Conservation (phyloP, 371 early-diverging fungal genomes). For the Nosema muscidifuracis region DNA sequence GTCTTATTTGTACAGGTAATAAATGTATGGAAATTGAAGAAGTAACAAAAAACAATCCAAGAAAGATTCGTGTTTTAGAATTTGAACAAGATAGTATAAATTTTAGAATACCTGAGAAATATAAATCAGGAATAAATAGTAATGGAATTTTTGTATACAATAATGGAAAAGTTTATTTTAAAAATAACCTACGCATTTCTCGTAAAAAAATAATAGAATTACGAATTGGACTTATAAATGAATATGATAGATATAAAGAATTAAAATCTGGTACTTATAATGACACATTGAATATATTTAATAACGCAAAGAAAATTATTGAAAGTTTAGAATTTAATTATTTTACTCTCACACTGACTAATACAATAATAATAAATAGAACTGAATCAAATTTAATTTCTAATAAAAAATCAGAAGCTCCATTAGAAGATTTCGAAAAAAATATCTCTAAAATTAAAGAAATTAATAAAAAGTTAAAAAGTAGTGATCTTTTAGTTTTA, state of each 20-base stretch:
- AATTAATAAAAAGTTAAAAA: not conserved
- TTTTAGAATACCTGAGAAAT: not conserved
- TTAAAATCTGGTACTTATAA: not conserved
- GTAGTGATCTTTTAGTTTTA: constrained; percentile 16
- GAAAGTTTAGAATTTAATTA: not conserved
- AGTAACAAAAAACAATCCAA: not conserved
- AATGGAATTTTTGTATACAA: not conserved
- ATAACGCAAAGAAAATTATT: not conserved
- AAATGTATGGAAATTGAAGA: not conserved
- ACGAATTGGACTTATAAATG: not conserved
- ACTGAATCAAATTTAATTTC: not conserved
- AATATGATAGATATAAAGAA: not conserved
- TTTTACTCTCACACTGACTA: not conserved
- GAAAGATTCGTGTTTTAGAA: not conserved
- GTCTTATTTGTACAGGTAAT: not conserved
- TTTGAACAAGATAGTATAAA: not conserved
- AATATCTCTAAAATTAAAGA: not conserved
- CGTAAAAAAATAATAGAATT: not conserved
- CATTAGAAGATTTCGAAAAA: not conserved
- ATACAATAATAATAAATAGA: not conserved
- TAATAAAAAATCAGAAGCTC: not conserved
- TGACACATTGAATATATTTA: not conserved
- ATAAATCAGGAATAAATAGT: not conserved
- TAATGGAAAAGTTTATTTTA: not conserved
- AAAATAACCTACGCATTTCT: not conserved